A percentile compares a stretch with the other conserved stretches of the same genome.
Conservation (phyloP, 352 stramenopile species). For the Blastocystis sp. region DNA sequence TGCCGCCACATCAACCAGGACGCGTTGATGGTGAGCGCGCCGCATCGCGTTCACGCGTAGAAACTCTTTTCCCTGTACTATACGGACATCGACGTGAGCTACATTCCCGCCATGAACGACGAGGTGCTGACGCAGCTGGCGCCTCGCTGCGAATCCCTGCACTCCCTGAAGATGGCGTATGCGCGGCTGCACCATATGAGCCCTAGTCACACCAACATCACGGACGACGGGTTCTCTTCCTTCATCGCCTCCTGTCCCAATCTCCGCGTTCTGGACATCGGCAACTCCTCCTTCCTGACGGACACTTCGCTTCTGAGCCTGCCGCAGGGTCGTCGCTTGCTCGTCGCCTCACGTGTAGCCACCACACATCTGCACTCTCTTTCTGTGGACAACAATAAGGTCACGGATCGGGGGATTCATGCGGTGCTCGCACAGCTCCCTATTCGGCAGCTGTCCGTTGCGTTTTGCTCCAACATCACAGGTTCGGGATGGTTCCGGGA, state of each 20-base stretch:
- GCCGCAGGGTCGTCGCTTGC: not conserved
- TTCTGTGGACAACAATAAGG: slow-evolving; percentile 19
- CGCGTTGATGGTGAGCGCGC: not conserved
- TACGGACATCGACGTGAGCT: slow-evolving; percentile 53
- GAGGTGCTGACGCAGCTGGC: not conserved
- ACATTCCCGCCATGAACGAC: slow-evolving; percentile 41
- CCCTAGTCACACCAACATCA: slow-evolving; percentile 24
- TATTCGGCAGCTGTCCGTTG: not conserved
- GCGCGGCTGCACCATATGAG: not conserved
- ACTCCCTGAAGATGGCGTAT: slow-evolving; percentile 30
- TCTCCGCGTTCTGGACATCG: slow-evolving; percentile 21
- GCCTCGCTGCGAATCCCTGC: slow-evolving; percentile 10
- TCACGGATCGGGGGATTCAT: slow-evolving; percentile 26
- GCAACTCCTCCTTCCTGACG: slow-evolving; percentile 20
- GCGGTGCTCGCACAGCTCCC: not conserved
- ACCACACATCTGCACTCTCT: not conserved
- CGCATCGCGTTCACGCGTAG: not conserved
- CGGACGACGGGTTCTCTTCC: not conserved
- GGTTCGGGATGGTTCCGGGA: not conserved
- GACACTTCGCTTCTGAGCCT: not conserved
- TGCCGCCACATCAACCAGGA: slow-evolving; percentile 62
- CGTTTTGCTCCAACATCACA: slow-evolving; percentile 50
- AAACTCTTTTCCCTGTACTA: slow-evolving; percentile 46
- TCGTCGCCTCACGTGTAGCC: not conserved
- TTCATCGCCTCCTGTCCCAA: not conserved